These are phyloP conservation scores for Lizanozyma gosingica DNA, from an alignment of 1,139 yeast species.

Conservation along the genomic window DNA sequence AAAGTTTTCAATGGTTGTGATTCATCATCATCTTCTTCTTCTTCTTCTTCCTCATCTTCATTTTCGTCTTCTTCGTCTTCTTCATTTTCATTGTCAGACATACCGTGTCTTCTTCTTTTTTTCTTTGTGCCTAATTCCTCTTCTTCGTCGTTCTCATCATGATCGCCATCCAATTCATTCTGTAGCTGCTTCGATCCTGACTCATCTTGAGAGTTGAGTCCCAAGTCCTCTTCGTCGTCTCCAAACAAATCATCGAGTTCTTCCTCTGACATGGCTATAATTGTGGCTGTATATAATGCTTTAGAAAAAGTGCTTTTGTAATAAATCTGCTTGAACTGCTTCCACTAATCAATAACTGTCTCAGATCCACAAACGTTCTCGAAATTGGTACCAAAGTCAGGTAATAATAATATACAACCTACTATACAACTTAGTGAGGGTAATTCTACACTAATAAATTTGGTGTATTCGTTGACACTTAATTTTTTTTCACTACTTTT, in stretches of 20 bases:
- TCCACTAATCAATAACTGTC: too few relatives aligned
- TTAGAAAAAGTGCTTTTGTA: too few relatives aligned
- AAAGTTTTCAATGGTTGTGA: slow-evolving; percentile 37
- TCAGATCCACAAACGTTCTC: too few relatives aligned
- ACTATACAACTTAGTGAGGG: too few relatives aligned
- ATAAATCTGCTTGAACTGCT: too few relatives aligned
- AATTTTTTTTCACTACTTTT: too few relatives aligned
- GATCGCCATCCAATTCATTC: slow-evolving; percentile 3
- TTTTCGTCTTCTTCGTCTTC: slow-evolving; percentile 13
- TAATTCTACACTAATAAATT: too few relatives aligned
- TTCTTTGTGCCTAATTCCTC: slow-evolving; percentile 15
- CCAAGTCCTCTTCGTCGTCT: slow-evolving; percentile 30
- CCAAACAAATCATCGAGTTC: slow-evolving; percentile 43
- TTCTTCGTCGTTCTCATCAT: slow-evolving; percentile 10
- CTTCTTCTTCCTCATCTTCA: slow-evolving; percentile 23
- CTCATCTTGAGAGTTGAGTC: slow-evolving; percentile 3
- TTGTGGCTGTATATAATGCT: too few relatives aligned
- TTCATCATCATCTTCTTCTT: slow-evolving; percentile 24
- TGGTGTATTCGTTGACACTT: too few relatives aligned
- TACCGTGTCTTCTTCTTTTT: slow-evolving; percentile 6
- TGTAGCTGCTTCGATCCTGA: slow-evolving; percentile 8
- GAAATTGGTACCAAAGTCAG: too few relatives aligned
- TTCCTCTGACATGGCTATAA: slow-evolving; percentile 6
- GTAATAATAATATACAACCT: too few relatives aligned
- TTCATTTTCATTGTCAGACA: slow-evolving; percentile 9